Evolutionary conservation across 2,329 filamentous ascomycete species (phyloP).

Genomic region (Pseudocercospora cruenta): DNA sequence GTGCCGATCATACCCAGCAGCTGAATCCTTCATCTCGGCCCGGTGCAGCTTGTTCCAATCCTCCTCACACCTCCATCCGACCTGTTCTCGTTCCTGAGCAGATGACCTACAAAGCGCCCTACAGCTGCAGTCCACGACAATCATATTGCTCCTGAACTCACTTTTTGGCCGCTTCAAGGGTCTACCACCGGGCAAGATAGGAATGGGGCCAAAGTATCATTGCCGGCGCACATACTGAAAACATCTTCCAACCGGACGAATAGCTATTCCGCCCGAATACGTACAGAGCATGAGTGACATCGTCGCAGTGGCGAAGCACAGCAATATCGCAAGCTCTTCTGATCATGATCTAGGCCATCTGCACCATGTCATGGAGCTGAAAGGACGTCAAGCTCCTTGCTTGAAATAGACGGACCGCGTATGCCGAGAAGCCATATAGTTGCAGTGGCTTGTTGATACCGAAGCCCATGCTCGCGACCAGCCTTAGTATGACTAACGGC

Average conservation of each 20-base stretch:
- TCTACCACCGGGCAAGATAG: not conserved
- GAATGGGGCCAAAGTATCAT: not conserved
- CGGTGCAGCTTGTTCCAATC: constrained; percentile 6
- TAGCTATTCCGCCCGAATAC: not conserved
- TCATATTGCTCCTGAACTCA: constrained; percentile 1
- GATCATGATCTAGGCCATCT: not conserved
- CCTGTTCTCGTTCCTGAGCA: not conserved
- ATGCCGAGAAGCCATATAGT: not conserved
- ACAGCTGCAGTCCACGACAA: not conserved
- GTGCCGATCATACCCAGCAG: not conserved
- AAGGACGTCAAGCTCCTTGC: not conserved
- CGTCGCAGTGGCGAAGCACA: not conserved
- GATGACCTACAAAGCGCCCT: not conserved
- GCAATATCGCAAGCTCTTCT: not conserved
- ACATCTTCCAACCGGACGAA: not conserved
- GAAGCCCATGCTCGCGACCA: not conserved
- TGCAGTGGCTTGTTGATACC: not conserved
- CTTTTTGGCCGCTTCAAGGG: not conserved
- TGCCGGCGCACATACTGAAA: not conserved
- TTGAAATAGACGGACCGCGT: not conserved
- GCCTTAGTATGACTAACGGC: not conserved
- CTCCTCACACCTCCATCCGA: not conserved
- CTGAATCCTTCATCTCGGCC: constrained; percentile 5
- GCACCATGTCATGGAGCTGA: not conserved
- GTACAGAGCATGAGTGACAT: not conserved